These are phyloP conservation scores for Eucalyptus rudis DNA, from an alignment of 345 rosid genomes.

Conservation along the genomic window DNA sequence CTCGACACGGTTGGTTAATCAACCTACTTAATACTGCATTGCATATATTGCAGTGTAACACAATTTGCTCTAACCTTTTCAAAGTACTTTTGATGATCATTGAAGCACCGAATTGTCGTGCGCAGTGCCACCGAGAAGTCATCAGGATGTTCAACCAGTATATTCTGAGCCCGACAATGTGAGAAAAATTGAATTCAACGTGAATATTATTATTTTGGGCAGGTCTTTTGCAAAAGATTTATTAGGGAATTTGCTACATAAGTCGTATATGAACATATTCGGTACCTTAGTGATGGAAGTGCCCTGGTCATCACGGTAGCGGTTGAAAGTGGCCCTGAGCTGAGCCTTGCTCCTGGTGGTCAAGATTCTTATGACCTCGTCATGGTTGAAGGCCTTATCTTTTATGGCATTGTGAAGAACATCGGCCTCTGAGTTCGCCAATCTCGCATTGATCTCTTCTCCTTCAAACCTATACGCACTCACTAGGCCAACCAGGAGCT, in stretches of 20 bases:
- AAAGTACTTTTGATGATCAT: constrained; percentile 27
- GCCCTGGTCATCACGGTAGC: constrained; percentile 32
- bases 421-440: constrained; percentile 36
- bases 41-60: background rate
- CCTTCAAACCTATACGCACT: constrained; percentile 46
- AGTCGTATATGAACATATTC: background rate
- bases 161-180: background rate
- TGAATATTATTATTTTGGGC: background rate
- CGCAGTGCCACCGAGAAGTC: constrained; percentile 7
- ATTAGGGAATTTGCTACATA: background rate
- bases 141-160: background rate
- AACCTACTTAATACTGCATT: background rate
- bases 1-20: background rate
- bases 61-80: constrained; percentile 28
- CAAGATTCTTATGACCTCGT: constrained; percentile 44
- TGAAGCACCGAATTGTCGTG: constrained; percentile 30
- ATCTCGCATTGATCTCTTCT: constrained; percentile 19
- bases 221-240: background rate
- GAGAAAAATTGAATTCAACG: background rate
- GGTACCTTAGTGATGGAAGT: constrained; percentile 41
- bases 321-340: constrained; percentile 49
- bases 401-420: constrained; percentile 34
- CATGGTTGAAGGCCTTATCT: constrained; percentile 28
- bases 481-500: constrained; percentile 51
- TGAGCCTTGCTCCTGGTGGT: constrained; percentile 52